Conservation (phyloP, 1,284 basidiomycete genomes). For the Lentinus polychrous region DNA sequence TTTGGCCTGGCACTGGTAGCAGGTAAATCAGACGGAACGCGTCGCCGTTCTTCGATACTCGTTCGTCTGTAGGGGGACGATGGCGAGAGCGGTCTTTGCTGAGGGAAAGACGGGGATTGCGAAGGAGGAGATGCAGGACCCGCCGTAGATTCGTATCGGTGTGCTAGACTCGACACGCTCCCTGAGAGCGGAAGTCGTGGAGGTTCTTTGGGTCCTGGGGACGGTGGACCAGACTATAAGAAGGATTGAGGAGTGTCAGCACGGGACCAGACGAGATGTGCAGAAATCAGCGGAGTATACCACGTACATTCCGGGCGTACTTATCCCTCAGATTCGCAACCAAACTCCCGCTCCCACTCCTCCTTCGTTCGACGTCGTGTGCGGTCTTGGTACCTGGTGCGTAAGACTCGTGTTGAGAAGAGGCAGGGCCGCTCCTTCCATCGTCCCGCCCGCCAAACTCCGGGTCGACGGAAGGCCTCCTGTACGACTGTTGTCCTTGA, state of each 20-base stretch:
- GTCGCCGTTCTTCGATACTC: constrained; percentile 14
- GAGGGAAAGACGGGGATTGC: neutral
- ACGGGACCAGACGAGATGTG: too few species aligned
- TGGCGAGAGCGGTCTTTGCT: neutral
- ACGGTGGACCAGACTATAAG: constrained; percentile 40
- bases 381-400: constrained; percentile 3
- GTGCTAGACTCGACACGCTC: constrained; percentile 61
- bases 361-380: constrained; percentile 22
- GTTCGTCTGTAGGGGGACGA: constrained; percentile 18
- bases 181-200: constrained; percentile 43
- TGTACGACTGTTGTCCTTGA: constrained; percentile 11
- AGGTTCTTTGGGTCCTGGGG: constrained; percentile 53
- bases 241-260: too few species aligned
- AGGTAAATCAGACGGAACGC: constrained; percentile 15
- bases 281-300: too few species aligned
- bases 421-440: too few species aligned
- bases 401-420: neutral
- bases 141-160: constrained; percentile 39
- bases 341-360: constrained; percentile 48
- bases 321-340: constrained; percentile 64
- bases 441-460: neutral
- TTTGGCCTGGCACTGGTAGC: neutral
- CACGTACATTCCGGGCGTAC: constrained; percentile 50
- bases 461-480: constrained; percentile 15
- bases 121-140: neutral